Percentiles rank a stretch among this genome's conserved stretches.
These are phyloP conservation scores for Candida dubliniensis DNA, from an alignment of 1,139 yeast species.

Conservation along the genomic window DNA sequence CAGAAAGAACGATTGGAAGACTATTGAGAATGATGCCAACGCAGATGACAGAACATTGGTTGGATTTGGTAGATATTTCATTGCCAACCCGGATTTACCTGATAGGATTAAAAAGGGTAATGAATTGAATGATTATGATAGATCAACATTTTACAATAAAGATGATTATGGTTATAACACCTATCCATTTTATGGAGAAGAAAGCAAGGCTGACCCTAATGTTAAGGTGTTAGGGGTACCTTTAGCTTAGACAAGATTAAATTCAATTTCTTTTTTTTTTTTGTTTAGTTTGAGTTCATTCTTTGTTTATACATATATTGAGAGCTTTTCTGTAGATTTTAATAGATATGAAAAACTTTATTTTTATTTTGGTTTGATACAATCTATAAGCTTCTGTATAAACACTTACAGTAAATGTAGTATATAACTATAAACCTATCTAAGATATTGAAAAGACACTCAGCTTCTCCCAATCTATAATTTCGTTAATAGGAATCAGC, in stretches of 20 bases:
- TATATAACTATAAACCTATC: too few species aligned
- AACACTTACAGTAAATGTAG: too few species aligned
- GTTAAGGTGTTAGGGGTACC: conserved; percentile 15
- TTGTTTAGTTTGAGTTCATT: too few species aligned
- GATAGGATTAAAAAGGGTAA: conserved; percentile 43
- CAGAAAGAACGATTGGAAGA: conserved; percentile 19
- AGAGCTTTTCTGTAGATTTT: neutral
- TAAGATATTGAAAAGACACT: neutral
- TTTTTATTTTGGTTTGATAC: too few species aligned
- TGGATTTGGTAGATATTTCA: conserved; percentile 48
- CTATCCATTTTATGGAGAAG: conserved; percentile 13
- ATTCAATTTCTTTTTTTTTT: too few species aligned
- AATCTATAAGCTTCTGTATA: too few species aligned
- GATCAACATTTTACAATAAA: conserved; percentile 23
- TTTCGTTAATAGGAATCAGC: neutral
- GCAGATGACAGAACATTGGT: conserved; percentile 41
- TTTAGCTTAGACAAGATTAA: conserved; percentile 7
- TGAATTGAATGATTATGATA: conserved; percentile 34
- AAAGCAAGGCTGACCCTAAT: conserved; percentile 16
- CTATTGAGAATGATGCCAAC: conserved; percentile 22
- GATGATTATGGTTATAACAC: conserved; percentile 29
- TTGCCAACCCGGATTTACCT: conserved; percentile 55
- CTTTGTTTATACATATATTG: neutral
- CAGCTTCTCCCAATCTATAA: neutral
- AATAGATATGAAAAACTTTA: too few species aligned